Evolutionary conservation across 2,329 filamentous ascomycete species (phyloP), one percentile per base, ranked within the genome.

Genomic region (Fusarium scirpi): DNA sequence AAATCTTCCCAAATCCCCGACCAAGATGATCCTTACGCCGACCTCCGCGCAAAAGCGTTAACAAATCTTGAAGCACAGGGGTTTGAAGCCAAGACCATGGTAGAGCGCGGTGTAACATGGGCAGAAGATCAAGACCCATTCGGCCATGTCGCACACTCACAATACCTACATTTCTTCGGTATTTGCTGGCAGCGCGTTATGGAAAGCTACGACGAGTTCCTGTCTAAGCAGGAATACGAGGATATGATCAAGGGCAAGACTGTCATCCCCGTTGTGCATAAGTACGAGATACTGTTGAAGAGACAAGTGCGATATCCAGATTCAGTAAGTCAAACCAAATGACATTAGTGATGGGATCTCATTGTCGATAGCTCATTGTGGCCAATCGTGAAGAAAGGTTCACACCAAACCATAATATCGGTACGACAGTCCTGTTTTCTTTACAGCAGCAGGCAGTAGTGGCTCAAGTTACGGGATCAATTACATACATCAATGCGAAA

Each of bases 71-170:
- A 40, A 18, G 34, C 15, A 16, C 22, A 27, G 18, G 49, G 49
- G 8, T 43, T 40, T 25, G 49, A 53, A 15, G 18, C 18, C 38
- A 53, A 53, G 24, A 53, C 49, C 8, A 53, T 53, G 34, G 49
- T 22, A 6, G 49, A 53, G 5, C 49, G 34, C 3, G 49, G 49
- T 12, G 32, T 53, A 11, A 24, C 34, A 18, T 53, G 34, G 49
- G 49, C 34, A 4, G 49, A 53, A 41, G 49, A 53, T 40, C 49
- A 53, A 40, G 49, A 53, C 38, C 34, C 49, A 10, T 53, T 53
- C n/a, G 38, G 34, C 7, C 34, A 53, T 22, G 49, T 53, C 18
- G 34, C 34, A 8, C 34, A 43, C 12, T 53, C 49, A 41, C 49
- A 24, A 13, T 53, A 53, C 13, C 34, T 53, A 25, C 34, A 53